These are phyloP conservation scores for Handroanthus guayacan DNA, from an alignment of 257 asterid genomes.

Conservation along the genomic window DNA sequence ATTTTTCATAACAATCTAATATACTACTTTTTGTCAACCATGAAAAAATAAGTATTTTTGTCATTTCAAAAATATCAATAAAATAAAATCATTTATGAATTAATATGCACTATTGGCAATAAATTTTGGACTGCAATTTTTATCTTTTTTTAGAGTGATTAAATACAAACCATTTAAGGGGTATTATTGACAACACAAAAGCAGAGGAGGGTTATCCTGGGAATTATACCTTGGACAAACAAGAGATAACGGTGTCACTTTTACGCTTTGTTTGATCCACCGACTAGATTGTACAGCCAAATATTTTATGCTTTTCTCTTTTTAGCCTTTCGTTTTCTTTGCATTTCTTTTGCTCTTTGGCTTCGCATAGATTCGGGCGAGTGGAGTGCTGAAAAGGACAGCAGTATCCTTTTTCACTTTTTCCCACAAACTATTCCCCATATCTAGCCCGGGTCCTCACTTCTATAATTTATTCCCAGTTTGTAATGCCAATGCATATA, in stretches of 20 bases:
- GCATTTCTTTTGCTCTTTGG: slow-evolving; percentile 23
- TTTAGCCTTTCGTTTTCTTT: slow-evolving; percentile 8
- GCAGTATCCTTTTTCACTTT: slow-evolving; percentile 27
- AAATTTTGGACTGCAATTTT: too few species aligned
- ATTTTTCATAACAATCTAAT: too few species aligned
- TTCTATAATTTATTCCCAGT: not conserved
- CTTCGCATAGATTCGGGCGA: slow-evolving; percentile 29
- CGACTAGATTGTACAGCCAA: not conserved
- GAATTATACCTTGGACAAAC: not conserved
- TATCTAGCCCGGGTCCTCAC: not conserved
- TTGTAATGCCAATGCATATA: not conserved
- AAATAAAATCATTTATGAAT: too few species aligned
- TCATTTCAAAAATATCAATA: too few species aligned
- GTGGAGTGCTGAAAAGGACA: slow-evolving; percentile 45
- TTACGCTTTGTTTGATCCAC: not conserved
- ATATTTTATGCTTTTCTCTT: not conserved
- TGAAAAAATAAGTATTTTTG: too few species aligned
- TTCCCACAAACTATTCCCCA: slow-evolving; percentile 21
- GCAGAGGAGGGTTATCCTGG: not conserved
- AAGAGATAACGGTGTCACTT: not conserved
- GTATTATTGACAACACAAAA: slow-evolving; percentile 11
- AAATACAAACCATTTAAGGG: not conserved
- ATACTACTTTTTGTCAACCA: too few species aligned
- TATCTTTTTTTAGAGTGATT: too few species aligned
- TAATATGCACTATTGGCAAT: too few species aligned